phyloP scores from a whole-genome alignment of 2,329 filamentous ascomycete species.

The Leptographium galeiforme region DNA sequence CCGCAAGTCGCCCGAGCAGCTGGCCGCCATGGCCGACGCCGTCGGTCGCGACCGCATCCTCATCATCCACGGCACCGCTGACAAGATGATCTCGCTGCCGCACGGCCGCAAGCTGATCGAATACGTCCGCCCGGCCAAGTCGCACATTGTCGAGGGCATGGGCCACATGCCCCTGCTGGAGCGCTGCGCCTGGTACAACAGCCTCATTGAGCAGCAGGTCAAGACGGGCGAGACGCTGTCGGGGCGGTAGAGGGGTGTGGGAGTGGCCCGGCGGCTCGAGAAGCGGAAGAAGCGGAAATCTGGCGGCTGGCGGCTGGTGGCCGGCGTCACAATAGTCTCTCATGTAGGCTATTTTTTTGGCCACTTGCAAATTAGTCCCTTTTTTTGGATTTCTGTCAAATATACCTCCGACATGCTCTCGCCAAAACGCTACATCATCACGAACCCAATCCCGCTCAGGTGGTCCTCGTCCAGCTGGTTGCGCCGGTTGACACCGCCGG shows the following conservation, averaged over 20 bases:
- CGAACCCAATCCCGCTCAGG: constrained; percentile 78
- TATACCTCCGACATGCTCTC: no score
- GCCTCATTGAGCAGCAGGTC: constrained; percentile 43
- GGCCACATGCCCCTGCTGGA: constrained; percentile 69
- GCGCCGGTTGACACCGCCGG: constrained; percentile 68
- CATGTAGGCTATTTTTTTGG: no score
- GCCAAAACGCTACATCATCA: constrained; percentile 39
- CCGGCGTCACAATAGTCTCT: no score
- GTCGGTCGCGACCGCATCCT: constrained; percentile 64
- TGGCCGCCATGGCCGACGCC: constrained; percentile 49
- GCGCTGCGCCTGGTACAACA: constrained; percentile 54
- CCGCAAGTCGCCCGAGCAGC: constrained; percentile 54
- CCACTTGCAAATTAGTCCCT: no score
- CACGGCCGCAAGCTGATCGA: constrained; percentile 58
- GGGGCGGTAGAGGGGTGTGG: constrained; percentile 8
- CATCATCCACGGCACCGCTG: constrained; percentile 61
- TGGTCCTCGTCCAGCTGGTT: constrained; percentile 66
- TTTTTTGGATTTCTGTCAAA: no score
- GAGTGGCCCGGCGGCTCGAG: no score
- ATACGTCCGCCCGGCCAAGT: constrained; percentile 47
- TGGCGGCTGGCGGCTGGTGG: no score
- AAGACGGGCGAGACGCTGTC: constrained; percentile 35
- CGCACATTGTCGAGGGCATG: constrained; percentile 52
- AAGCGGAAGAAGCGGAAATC: neutral
- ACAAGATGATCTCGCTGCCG: constrained; percentile 63